Conservation (phyloP, 306 rosid species). For the Casuarina glauca region DNA sequence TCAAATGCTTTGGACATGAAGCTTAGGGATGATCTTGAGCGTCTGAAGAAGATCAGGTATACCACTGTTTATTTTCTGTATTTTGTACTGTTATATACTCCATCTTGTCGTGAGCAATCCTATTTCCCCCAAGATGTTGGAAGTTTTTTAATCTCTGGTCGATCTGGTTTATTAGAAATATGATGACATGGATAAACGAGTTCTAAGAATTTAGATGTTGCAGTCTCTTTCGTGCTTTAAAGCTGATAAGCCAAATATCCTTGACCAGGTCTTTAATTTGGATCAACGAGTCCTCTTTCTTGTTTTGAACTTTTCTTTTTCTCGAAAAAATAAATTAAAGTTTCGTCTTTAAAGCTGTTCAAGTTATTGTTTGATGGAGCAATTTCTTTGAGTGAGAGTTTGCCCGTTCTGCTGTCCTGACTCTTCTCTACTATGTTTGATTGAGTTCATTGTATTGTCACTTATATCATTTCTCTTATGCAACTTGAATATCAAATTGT, state of each 20-base stretch:
- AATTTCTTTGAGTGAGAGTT: neutral
- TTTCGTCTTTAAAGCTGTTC: neutral
- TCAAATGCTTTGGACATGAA: constrained; percentile 84
- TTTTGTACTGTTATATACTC: neutral
- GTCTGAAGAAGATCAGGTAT: constrained; percentile 89
- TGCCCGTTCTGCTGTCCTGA: neutral
- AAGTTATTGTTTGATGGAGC: neutral
- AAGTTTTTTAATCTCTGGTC: too few species aligned
- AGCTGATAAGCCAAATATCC: neutral
- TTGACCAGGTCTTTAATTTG: too few species aligned
- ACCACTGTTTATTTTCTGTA: neutral
- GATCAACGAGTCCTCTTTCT: too few species aligned
- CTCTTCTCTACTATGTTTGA: neutral
- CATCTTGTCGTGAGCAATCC: neutral
- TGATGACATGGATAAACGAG: too few species aligned
- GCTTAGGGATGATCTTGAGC: constrained; percentile 83
- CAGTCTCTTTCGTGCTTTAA: too few species aligned
- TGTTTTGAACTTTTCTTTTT: too few species aligned
- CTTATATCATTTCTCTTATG: too few species aligned
- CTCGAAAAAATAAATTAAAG: too few species aligned
- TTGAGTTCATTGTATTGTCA: neutral
- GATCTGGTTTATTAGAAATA: too few species aligned
- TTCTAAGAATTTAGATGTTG: too few species aligned
- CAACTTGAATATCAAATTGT: too few species aligned
- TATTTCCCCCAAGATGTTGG: too few species aligned